These are phyloP conservation scores for Curvularia sp. DNA, from an alignment of 2,329 filamentous ascomycete species.

Conservation along the genomic window DNA sequence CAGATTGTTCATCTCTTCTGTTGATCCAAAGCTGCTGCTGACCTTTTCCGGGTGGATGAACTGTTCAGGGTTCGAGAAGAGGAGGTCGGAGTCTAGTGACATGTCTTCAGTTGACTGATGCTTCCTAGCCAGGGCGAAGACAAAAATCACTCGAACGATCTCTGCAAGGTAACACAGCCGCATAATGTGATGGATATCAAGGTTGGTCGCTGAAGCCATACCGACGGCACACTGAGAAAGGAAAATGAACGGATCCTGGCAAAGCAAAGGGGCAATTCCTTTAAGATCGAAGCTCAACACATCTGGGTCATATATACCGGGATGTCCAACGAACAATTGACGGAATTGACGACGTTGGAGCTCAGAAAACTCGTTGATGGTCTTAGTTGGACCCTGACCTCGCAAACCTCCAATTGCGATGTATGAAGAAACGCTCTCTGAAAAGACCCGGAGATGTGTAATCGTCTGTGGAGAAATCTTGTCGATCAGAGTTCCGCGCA, in stretches of 20 bases:
- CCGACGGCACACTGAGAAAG: constrained; percentile 79
- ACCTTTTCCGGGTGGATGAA: constrained; percentile 41
- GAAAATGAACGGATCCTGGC: constrained; percentile 78
- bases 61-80: constrained; percentile 26
- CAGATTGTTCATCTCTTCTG: constrained; percentile 42
- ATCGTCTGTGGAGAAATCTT: constrained; percentile 84
- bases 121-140: constrained; percentile 51
- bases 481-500: constrained; percentile 76
- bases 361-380: constrained; percentile 72
- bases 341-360: constrained; percentile 74
- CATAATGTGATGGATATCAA: constrained; percentile 80
- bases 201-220: constrained; percentile 69
- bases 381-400: constrained; percentile 65
- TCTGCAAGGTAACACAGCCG: constrained; percentile 90
- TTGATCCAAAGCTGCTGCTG: constrained; percentile 27
- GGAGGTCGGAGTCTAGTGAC: constrained; percentile 8
- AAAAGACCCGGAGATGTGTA: constrained; percentile 85
- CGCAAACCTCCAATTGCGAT: constrained; percentile 76
- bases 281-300: constrained; percentile 55
- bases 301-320: constrained; percentile 50
- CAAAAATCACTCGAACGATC: constrained; percentile 78
- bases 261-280: constrained; percentile 63
- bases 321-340: constrained; percentile 72
- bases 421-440: constrained; percentile 88
- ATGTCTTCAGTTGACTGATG: constrained; percentile 15